phyloP scores from a whole-genome alignment of 768 basidiomycete species.

The Psilocybe cyanescens region DNA sequence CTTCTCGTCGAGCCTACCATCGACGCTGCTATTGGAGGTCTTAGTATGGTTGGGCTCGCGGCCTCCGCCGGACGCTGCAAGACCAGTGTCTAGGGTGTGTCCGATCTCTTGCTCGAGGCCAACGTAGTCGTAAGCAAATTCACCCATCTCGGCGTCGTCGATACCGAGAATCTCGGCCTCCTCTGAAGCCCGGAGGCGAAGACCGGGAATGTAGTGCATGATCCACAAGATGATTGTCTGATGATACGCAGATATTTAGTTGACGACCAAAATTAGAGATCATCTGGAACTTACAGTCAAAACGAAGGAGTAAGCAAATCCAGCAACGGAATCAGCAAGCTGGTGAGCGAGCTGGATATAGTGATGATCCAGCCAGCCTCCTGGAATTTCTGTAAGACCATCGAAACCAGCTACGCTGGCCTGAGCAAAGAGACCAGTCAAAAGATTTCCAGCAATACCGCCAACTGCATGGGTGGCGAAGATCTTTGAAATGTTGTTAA shows the following conservation, averaged over 20 bases:
- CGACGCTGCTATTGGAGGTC: slow-evolving; percentile 1
- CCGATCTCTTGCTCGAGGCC: slow-evolving; percentile 67
- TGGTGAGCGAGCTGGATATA: slow-evolving; percentile 87
- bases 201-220: slow-evolving; percentile 87
- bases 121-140: slow-evolving; percentile 89
- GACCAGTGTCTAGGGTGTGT: slow-evolving; percentile 30
- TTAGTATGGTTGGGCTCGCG: slow-evolving; percentile 29
- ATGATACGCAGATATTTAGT: neutral
- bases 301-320: slow-evolving; percentile 72
- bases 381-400: slow-evolving; percentile 64
- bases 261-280: slow-evolving; percentile 9
- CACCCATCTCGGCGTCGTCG: slow-evolving; percentile 90
- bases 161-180: slow-evolving; percentile 81
- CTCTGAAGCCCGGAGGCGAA: slow-evolving; percentile 69
- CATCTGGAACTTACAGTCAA: slow-evolving; percentile 59
- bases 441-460: slow-evolving; percentile 78
- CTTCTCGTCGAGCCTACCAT: slow-evolving; percentile 2
- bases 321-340: slow-evolving; percentile 72
- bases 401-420: slow-evolving; percentile 79
- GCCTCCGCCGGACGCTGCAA: slow-evolving; percentile 23
- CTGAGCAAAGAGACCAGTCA: slow-evolving; percentile 91
- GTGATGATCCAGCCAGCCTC: slow-evolving; percentile 89
- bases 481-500: slow-evolving; percentile 51
- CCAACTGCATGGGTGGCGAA: slow-evolving; percentile 87
- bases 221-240: slow-evolving; percentile 83